Conservation (phyloP, 2,329 filamentous ascomycete species). For the Beauveria sp. region DNA sequence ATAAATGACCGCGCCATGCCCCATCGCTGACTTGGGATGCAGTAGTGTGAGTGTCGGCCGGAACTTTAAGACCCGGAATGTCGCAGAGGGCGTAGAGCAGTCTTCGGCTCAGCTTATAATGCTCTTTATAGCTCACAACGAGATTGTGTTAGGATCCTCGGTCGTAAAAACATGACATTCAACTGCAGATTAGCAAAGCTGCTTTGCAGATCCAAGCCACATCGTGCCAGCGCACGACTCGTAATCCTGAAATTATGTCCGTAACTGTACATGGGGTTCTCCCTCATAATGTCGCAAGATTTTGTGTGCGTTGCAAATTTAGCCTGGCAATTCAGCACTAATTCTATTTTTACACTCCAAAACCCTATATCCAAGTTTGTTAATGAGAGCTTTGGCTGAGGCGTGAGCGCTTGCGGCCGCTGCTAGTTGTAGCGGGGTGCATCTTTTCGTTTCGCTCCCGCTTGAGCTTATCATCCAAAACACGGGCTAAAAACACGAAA, state of each 20-base stretch:
- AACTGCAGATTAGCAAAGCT: not conserved
- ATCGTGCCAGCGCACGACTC: not conserved
- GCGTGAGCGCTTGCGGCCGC: conserved; percentile 49
- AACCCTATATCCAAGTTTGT: not conserved
- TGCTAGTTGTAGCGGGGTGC: conserved; percentile 37
- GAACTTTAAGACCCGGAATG: not conserved
- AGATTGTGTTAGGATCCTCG: too few species aligned
- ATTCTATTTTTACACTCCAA: not conserved
- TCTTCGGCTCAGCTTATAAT: too few species aligned
- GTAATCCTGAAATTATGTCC: not conserved
- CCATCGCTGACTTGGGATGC: too few species aligned
- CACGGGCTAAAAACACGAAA: conserved; percentile 39
- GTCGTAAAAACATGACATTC: not conserved
- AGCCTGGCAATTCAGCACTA: not conserved
- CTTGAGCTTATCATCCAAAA: conserved; percentile 60
- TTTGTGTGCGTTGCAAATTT: not conserved
- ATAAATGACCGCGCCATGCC: too few species aligned
- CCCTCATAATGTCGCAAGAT: not conserved
- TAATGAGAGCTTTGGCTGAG: conserved; percentile 35
- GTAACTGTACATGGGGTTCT: not conserved
- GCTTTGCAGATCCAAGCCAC: not conserved
- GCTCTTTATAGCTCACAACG: not conserved
- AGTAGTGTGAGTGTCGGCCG: not conserved
- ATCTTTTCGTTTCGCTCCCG: conserved; percentile 54
- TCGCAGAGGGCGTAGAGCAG: too few species aligned